A percentile compares a stretch with the other conserved stretches of the same genome.
Evolutionary conservation across 2,329 filamentous ascomycete genomes (phyloP).

Genomic region (Penicillium thymicola): DNA sequence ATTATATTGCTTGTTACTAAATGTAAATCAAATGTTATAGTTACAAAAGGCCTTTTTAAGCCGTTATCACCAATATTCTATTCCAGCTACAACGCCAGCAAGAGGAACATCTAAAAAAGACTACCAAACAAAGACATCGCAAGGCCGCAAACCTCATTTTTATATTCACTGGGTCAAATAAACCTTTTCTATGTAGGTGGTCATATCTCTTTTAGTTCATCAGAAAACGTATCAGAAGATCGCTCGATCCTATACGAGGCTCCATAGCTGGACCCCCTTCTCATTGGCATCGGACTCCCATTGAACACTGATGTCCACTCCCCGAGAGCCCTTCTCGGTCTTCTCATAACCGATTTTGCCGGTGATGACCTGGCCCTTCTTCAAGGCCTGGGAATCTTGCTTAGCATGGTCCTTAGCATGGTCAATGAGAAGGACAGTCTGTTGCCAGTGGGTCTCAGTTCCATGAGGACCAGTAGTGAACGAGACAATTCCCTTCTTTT

Average conservation of each 20-base stretch:
- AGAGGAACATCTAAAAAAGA: too few relatives aligned
- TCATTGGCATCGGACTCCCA: conserved; percentile 54
- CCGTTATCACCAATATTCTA: too few relatives aligned
- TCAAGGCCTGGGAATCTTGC: conserved; percentile 37
- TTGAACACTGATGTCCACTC: conserved; percentile 60
- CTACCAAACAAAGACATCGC: too few relatives aligned
- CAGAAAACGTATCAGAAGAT: conserved; percentile 8
- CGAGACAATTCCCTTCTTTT: conserved; percentile 62
- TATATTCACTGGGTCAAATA: neutral
- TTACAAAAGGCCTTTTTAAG: too few relatives aligned
- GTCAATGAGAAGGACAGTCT: conserved; percentile 71
- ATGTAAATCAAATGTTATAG: neutral
- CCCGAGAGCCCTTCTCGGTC: conserved; percentile 65
- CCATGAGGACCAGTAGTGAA: conserved; percentile 83
- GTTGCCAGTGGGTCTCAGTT: conserved; percentile 85
- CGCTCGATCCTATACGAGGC: conserved; percentile 32
- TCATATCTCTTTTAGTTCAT: conserved; percentile 8
- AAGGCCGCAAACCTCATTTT: neutral
- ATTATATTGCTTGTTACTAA: neutral
- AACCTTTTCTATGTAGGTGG: conserved; percentile 4
- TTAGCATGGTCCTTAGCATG: conserved; percentile 48
- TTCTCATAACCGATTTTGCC: conserved; percentile 71
- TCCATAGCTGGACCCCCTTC: conserved; percentile 43
- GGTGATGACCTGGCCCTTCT: conserved; percentile 56
- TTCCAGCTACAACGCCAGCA: too few relatives aligned